These are phyloP conservation scores for Penicillium cosmopolitanum DNA, from an alignment of 495 filamentous ascomycete genomes.

Conservation along the genomic window DNA sequence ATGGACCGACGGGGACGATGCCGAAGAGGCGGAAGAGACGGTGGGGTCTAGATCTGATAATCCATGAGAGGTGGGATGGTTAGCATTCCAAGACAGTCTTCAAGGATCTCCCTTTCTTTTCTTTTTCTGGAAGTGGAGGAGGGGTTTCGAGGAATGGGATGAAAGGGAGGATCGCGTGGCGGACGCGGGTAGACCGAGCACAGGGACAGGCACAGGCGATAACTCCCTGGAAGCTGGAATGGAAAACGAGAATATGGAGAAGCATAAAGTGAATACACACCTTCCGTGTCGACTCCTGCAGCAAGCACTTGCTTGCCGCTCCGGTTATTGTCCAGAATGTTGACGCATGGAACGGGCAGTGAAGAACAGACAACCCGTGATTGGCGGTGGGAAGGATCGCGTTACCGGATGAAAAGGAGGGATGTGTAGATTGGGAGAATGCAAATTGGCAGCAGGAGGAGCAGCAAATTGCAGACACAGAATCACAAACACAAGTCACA, in stretches of 20 bases:
- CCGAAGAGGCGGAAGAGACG: constrained; percentile 46
- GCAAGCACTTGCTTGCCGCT: constrained; percentile 61
- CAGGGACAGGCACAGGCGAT: too few species aligned
- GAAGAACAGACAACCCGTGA: constrained; percentile 36
- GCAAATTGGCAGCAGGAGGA: background rate
- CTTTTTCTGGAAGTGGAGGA: constrained; percentile 11
- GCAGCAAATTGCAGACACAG: background rate
- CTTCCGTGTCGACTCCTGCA: constrained; percentile 58
- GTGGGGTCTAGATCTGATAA: constrained; percentile 46
- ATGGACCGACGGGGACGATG: constrained; percentile 43
- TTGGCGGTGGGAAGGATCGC: constrained; percentile 22
- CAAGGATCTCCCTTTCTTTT: background rate
- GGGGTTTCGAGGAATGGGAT: constrained; percentile 17
- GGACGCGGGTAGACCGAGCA: constrained; percentile 10
- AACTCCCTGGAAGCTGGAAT: background rate
- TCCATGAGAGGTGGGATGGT: constrained; percentile 20
- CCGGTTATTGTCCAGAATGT: constrained; percentile 56
- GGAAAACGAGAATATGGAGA: background rate
- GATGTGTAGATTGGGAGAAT: constrained; percentile 11
- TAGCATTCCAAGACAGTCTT: constrained; percentile 8
- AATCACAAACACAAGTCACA: background rate
- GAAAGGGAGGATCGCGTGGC: constrained; percentile 27
- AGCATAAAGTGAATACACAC: constrained; percentile 32
- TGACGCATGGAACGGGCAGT: constrained; percentile 50
- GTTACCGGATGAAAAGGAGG: background rate